These are phyloP conservation scores for Neocatenulostroma microsporum DNA, from an alignment of 2,329 filamentous ascomycete genomes.

Conservation along the genomic window DNA sequence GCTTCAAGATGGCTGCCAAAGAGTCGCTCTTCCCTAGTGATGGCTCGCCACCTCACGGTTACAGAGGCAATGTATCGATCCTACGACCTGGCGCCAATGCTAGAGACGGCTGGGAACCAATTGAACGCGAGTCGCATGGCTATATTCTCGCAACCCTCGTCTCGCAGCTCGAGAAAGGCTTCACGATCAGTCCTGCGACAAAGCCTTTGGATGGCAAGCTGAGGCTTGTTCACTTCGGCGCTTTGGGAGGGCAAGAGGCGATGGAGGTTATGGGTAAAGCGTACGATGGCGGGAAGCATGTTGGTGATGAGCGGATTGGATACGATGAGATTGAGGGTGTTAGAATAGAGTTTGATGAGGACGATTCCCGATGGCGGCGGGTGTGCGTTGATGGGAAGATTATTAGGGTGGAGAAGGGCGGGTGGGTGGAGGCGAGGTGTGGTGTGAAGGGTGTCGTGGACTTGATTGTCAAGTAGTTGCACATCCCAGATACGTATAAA, in stretches of 20 bases:
- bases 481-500: no score
- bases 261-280: slow-evolving; percentile 68
- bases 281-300: slow-evolving; percentile 51
- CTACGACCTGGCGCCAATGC: slow-evolving; percentile 19
- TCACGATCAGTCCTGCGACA: slow-evolving; percentile 70
- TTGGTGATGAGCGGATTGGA: slow-evolving; percentile 49
- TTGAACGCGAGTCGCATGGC: slow-evolving; percentile 50
- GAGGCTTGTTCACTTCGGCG: slow-evolving; percentile 66
- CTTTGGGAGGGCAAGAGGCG: slow-evolving; percentile 54
- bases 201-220: slow-evolving; percentile 63
- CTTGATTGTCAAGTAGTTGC: slow-evolving; percentile 17
- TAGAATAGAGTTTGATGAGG: slow-evolving; percentile 59
- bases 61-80: slow-evolving; percentile 47
- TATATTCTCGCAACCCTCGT: slow-evolving; percentile 73
- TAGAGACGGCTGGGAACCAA: slow-evolving; percentile 23
- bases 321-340: slow-evolving; percentile 66
- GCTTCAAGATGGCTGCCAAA: slow-evolving; percentile 78
- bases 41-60: slow-evolving; percentile 48
- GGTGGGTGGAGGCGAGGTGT: slow-evolving; percentile 60
- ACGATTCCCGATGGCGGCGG: slow-evolving; percentile 68
- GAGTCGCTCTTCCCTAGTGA: slow-evolving; percentile 59
- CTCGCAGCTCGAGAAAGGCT: slow-evolving; percentile 71
- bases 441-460: slow-evolving; percentile 37
- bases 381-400: slow-evolving; percentile 91
- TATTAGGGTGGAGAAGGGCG: slow-evolving; percentile 61